phyloP scores from a whole-genome alignment of 306 rosid species.

The Dalbergia cultrata region DNA sequence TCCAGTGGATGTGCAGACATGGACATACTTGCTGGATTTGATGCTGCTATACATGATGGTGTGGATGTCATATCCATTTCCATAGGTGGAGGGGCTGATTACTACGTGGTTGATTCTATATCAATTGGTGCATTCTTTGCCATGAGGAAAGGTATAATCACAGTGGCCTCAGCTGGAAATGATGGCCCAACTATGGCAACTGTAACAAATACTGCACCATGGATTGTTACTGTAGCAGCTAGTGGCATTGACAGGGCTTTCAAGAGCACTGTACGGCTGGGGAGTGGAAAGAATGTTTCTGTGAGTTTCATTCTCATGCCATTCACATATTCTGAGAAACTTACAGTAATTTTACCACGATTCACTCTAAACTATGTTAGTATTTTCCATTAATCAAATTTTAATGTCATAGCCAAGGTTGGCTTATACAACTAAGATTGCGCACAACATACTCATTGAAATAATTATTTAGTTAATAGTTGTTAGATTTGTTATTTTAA shows the following conservation, averaged over 20 bases:
- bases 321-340: neutral
- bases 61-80: constrained; percentile 93
- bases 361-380: neutral
- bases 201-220: constrained; percentile 80
- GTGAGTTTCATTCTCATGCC: constrained; percentile 56
- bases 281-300: constrained; percentile 71
- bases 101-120: constrained; percentile 58
- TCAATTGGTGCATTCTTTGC: constrained; percentile 88
- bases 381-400: neutral
- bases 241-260: constrained; percentile 84
- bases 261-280: constrained; percentile 64
- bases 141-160: constrained; percentile 79
- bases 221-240: constrained; percentile 89
- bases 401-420: constrained; percentile 22
- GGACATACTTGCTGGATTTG: constrained; percentile 90
- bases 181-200: constrained; percentile 66
- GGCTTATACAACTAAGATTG: neutral
- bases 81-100: constrained; percentile 69
- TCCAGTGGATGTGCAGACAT: constrained; percentile 79
- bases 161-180: constrained; percentile 88
- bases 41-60: constrained; percentile 88
- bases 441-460: neutral
- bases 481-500: constrained; percentile 13
- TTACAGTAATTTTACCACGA: neutral
- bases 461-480: neutral